These are phyloP conservation scores for Syncephalastrum contaminatum DNA, from an alignment of 371 early-diverging fungal genomes.

Conservation along the genomic window DNA sequence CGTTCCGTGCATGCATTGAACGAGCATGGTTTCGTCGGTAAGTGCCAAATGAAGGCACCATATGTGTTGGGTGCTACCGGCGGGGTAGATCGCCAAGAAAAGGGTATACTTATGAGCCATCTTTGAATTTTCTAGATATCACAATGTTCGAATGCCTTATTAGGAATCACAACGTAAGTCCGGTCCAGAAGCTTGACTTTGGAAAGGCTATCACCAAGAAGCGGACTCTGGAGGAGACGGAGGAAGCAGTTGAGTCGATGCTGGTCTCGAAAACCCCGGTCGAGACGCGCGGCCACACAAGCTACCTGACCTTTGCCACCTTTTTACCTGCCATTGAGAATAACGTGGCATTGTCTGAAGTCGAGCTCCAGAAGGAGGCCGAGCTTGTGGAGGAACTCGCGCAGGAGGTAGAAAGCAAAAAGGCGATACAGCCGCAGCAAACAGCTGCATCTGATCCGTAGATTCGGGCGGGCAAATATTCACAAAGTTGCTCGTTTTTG, in stretches of 20 bases:
- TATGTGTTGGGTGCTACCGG: too few relatives aligned
- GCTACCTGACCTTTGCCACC: slow-evolving; percentile 91
- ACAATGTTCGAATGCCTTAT: slow-evolving; percentile 81
- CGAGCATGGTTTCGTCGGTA: slow-evolving; percentile 78
- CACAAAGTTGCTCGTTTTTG: too few relatives aligned
- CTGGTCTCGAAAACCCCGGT: slow-evolving; percentile 40
- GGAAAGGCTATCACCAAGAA: slow-evolving; percentile 47
- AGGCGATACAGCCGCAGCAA: too few relatives aligned
- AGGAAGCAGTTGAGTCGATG: slow-evolving; percentile 32
- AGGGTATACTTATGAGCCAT: slow-evolving; percentile 4
- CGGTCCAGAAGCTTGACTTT: slow-evolving; percentile 49
- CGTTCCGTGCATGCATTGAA: slow-evolving; percentile 73
- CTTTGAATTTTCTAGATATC: slow-evolving; percentile 55
- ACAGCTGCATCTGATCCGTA: too few relatives aligned
- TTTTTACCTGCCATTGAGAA: slow-evolving; percentile 54
- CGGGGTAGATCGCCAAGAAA: too few relatives aligned
- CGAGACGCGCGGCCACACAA: slow-evolving; percentile 81
- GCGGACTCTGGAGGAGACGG: slow-evolving; percentile 20
- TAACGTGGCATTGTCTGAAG: slow-evolving; percentile 9
- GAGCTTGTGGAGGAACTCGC: too few relatives aligned
- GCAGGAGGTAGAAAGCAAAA: too few relatives aligned
- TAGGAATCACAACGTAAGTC: slow-evolving; percentile 57
- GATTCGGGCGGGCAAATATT: too few relatives aligned
- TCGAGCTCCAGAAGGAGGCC: slow-evolving; percentile 4
- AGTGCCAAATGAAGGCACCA: not conserved